Evolutionary conservation across 2,329 filamentous ascomycete genomes (phyloP), one percentile per base, ranked within the genome.

Genomic region (Metarhizium humberi): DNA sequence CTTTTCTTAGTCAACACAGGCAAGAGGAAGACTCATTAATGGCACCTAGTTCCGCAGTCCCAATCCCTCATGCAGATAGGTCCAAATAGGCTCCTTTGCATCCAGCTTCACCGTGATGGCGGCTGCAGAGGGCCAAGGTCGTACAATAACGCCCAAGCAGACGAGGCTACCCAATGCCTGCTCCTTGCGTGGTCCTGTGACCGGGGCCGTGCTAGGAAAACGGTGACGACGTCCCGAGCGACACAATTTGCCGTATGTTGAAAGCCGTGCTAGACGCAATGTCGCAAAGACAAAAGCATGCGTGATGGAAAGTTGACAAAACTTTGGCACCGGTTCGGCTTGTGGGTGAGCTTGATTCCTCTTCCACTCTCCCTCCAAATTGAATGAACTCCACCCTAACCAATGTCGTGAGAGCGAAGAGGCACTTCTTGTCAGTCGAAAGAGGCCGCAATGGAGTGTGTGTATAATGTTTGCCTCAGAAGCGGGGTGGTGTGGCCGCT

Each of bases 401-500:
- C 25, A 48, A 29, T 16, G 6, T 20, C 4, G 45, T 6, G 13
- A 14, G 45, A 48, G 25, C 45, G 20, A 48, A 29, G 25, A 30
- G 45, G 45, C 8, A 8, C 25, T 48, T 30, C 20, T 16, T n/a
- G 13, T 30, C 6, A n/a, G 45, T 48, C 25, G 45, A 29, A 14
- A 30, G 20, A 48, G 45, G 25, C 45, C 13, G 45, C 20, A 48
- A 13, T 29, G 45, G 30, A 18, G 18, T 14, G 25, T 52, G 40
- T 34, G 40, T 49, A 29, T 14, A 36, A 34, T 34, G 32, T 30
- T 18, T 48, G 38, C 51, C 51, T 34, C 18, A n/a, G 40, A 51
- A 56, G 51, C 55, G 55, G 55, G 51, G 55, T 49, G 38, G 53
- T 20, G 53, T 50, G 48, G 3, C 48, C 18, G 46, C 6, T 48